Conservation (phyloP, 2,329 filamentous ascomycete genomes). For the Zasmidium citrigriseum region DNA sequence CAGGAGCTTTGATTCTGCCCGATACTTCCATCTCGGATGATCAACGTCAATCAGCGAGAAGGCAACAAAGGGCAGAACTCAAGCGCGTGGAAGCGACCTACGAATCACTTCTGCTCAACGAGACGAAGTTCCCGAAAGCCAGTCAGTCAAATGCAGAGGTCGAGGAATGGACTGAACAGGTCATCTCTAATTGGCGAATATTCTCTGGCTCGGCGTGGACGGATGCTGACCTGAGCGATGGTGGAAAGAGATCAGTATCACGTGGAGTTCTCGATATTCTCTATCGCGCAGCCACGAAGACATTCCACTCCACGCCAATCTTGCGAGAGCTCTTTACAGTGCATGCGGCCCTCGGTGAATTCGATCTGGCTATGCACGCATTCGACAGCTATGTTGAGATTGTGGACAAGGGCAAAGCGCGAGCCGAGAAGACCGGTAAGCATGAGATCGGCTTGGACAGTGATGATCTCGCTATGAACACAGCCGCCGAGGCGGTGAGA, state of each 20-base stretch:
- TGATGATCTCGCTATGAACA: constrained; percentile 74
- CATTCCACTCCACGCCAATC: constrained; percentile 90
- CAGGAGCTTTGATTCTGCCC: constrained; percentile 40
- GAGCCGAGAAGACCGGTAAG: constrained; percentile 73
- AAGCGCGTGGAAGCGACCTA: constrained; percentile 78
- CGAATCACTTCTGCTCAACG: constrained; percentile 73
- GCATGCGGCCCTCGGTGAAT: constrained; percentile 85
- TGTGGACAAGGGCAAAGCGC: constrained; percentile 78
- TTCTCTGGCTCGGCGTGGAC: constrained; percentile 79
- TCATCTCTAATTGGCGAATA: constrained; percentile 82
- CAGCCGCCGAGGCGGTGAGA: constrained; percentile 76
- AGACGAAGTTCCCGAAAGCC: constrained; percentile 82
- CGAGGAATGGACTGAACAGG: constrained; percentile 76
- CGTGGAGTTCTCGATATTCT: constrained; percentile 79
- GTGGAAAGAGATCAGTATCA: constrained; percentile 73
- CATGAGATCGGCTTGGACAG: constrained; percentile 72
- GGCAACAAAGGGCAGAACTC: constrained; percentile 69
- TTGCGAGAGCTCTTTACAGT: constrained; percentile 84
- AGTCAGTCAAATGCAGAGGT: constrained; percentile 76
- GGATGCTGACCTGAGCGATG: constrained; percentile 77
- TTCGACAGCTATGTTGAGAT: constrained; percentile 92
- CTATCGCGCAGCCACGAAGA: constrained; percentile 88
- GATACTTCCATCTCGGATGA: constrained; percentile 30
- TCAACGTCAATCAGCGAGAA: constrained; percentile 31
- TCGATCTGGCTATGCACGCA: constrained; percentile 85